These are phyloP conservation scores for Corymbia calophylla DNA, from an alignment of 441 rosid species.

Conservation along the genomic window DNA sequence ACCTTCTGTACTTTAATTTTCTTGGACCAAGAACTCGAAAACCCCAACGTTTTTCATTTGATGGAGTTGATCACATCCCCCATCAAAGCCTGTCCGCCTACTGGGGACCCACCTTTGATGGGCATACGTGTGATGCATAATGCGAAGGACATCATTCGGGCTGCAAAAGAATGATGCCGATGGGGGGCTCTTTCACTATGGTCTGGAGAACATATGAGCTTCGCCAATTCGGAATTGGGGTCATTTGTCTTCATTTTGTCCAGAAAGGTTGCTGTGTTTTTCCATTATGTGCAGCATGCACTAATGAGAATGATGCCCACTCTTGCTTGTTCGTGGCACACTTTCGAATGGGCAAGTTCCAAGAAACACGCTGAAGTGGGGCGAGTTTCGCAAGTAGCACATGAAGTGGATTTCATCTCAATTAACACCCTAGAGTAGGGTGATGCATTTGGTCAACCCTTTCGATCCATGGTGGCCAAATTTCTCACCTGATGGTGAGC, in stretches of 20 bases:
- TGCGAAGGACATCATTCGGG: background rate
- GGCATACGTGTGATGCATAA: constrained; percentile 4
- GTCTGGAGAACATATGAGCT: background rate
- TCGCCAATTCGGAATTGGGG: background rate
- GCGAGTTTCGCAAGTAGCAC: background rate
- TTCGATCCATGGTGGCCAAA: background rate
- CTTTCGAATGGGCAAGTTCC: background rate
- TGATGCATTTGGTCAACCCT: background rate
- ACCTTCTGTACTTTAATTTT: background rate
- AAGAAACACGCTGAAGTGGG: background rate
- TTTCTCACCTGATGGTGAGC: background rate
- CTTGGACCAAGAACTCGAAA: background rate
- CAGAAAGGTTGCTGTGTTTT: background rate
- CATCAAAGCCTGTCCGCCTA: background rate
- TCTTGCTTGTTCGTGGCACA: background rate
- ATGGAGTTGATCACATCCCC: background rate
- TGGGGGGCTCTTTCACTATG: background rate
- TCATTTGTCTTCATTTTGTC: background rate
- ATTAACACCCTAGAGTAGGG: background rate
- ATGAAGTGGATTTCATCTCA: background rate
- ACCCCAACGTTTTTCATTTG: background rate
- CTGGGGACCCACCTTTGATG: background rate
- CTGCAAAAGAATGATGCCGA: background rate
- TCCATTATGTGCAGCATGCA: background rate
- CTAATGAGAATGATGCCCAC: background rate